These are phyloP conservation scores for Neonectria hederae DNA, from an alignment of 2,329 filamentous ascomycete species.

Conservation along the genomic window DNA sequence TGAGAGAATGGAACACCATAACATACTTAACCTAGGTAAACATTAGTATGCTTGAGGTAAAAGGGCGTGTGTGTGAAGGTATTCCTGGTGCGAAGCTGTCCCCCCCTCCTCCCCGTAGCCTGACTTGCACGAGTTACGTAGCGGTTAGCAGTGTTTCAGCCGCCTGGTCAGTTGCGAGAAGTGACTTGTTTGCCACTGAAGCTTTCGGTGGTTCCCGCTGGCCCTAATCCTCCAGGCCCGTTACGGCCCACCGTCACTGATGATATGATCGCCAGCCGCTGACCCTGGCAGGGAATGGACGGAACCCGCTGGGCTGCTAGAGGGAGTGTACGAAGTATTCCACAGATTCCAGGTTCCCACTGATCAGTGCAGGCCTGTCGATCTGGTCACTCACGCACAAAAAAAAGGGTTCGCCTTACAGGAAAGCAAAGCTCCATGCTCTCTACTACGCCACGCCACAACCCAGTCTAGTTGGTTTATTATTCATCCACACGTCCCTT, in stretches of 20 bases:
- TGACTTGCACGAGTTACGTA: not conserved
- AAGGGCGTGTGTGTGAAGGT: not conserved
- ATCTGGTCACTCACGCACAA: not conserved
- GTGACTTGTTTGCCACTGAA: not conserved
- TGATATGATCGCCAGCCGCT: not conserved
- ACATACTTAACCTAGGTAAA: not conserved
- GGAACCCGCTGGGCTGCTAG: not conserved
- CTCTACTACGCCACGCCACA: conserved; percentile 21
- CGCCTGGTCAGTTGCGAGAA: not conserved
- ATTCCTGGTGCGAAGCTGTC: not conserved
- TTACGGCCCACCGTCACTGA: not conserved
- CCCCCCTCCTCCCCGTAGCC: not conserved
- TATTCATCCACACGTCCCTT: conserved; percentile 20
- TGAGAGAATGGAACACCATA: too few relatives aligned
- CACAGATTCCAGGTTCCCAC: not conserved
- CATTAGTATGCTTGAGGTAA: not conserved
- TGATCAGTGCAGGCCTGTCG: not conserved
- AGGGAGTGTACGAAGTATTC: not conserved
- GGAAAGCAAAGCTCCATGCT: conserved; percentile 8
- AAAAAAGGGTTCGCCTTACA: conserved; percentile 10
- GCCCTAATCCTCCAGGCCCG: not conserved
- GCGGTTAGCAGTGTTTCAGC: not conserved
- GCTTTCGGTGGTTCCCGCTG: not conserved
- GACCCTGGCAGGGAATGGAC: not conserved
- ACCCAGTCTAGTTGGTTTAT: conserved; percentile 23